Percentiles rank a stretch among this genome's conserved stretches.
phyloP scores from a whole-genome alignment of 1,139 yeast genomes.

The Debaryomyces sp. region DNA sequence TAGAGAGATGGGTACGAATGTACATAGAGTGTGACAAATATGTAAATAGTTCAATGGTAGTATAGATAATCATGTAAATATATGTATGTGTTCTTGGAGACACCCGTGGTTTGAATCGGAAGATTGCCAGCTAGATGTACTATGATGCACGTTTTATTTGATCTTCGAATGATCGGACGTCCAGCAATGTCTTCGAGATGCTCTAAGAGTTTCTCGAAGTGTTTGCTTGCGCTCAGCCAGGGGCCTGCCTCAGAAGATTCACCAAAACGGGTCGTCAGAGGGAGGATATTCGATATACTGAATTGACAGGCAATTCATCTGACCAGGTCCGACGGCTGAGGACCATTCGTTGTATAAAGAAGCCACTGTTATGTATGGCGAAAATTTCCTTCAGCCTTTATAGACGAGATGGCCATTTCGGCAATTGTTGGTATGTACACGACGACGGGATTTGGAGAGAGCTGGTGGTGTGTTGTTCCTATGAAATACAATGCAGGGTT shows the following conservation, averaged over 20 bases:
- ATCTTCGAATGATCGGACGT: constrained; percentile 15
- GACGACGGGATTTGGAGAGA: not conserved
- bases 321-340: not conserved
- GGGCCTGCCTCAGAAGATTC: constrained; percentile 41
- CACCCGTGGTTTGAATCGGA: constrained; percentile 41
- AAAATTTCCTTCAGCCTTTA: not conserved
- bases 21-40: not conserved
- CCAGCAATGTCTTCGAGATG: not conserved
- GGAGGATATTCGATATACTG: constrained; percentile 36
- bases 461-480: not conserved
- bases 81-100: constrained; percentile 56
- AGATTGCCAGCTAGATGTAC: constrained; percentile 44
- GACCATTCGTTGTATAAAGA: constrained; percentile 2
- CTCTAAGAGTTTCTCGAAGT: not conserved
- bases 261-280: constrained; percentile 49
- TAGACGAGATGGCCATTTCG: not conserved
- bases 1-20: not conserved
- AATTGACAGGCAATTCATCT: constrained; percentile 1
- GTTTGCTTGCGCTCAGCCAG: not conserved
- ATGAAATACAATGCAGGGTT: not conserved
- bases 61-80: not conserved
- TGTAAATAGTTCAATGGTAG: not conserved
- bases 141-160: constrained; percentile 44
- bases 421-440: not conserved
- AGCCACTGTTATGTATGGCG: not conserved